Evolutionary conservation across 805 yeast genomes (phyloP).

Genomic region (Candida maltosa): DNA sequence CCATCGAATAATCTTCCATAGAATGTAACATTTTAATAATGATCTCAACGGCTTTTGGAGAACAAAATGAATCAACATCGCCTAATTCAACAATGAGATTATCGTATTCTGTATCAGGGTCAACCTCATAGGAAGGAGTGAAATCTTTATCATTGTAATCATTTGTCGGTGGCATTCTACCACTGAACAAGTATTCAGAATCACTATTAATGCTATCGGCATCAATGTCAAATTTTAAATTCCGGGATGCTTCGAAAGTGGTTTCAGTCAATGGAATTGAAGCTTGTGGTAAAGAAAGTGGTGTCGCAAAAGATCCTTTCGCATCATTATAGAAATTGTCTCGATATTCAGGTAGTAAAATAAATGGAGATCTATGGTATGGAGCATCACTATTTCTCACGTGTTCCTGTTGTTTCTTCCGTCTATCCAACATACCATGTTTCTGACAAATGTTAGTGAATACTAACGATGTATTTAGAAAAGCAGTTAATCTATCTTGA

Average conservation of each 20-base stretch:
- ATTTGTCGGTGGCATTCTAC: constrained; percentile 17
- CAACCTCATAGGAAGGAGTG: constrained; percentile 24
- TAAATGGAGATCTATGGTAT: constrained; percentile 73
- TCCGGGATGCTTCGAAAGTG: constrained; percentile 1
- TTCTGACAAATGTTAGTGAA: constrained; percentile 60
- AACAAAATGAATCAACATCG: constrained; percentile 41
- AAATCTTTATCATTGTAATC: constrained; percentile 29
- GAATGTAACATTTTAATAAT: constrained; percentile 34
- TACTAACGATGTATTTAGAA: constrained; percentile 54
- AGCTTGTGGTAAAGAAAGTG: constrained; percentile 61
- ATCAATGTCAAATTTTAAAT: constrained; percentile 3
- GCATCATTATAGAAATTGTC: constrained; percentile 45
- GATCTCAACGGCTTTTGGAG: constrained; percentile 43
- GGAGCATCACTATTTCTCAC: constrained; percentile 75
- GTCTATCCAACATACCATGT: constrained; percentile 42
- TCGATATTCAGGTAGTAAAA: constrained; percentile 52
- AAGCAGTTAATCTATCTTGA: constrained; percentile 24
- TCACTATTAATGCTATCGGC: constrained; percentile 1
- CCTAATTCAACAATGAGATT: constrained; percentile 56
- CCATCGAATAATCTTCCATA: constrained; percentile 36
- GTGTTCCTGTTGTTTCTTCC: constrained; percentile 60
- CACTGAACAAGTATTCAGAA: constrained; percentile 3
- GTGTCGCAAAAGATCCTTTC: constrained; percentile 53
- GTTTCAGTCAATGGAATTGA: constrained; percentile 7
- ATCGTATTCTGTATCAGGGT: constrained; percentile 48